phyloP scores from a whole-genome alignment of 2,329 filamentous ascomycete genomes.

The Colletotrichum sp. region DNA sequence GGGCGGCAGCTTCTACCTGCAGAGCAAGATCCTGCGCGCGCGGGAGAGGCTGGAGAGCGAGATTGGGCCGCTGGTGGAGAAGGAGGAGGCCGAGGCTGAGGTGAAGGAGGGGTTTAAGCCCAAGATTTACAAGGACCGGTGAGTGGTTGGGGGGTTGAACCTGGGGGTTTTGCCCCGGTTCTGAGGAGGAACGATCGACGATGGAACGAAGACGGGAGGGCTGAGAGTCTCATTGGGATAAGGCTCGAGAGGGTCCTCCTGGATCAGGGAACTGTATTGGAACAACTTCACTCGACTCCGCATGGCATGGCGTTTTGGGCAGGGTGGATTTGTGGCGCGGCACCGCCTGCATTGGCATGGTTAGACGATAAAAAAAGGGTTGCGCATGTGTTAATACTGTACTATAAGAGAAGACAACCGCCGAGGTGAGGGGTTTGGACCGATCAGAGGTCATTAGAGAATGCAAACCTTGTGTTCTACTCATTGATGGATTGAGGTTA shows the following conservation, averaged over 20 bases:
- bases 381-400: slow-evolving; percentile 21
- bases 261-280: slow-evolving; percentile 7
- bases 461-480: neutral
- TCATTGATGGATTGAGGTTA: neutral
- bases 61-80: slow-evolving; percentile 73
- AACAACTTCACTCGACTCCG: slow-evolving; percentile 25
- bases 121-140: slow-evolving; percentile 84
- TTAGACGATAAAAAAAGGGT: slow-evolving; percentile 20
- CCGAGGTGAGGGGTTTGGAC: neutral
- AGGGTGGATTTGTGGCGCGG: slow-evolving; percentile 8
- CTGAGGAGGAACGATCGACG: neutral
- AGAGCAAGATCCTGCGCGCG: slow-evolving; percentile 94
- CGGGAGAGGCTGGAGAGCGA: slow-evolving; percentile 92
- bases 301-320: slow-evolving; percentile 25
- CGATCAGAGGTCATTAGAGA: slow-evolving; percentile 4
- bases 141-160: neutral
- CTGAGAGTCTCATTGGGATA: neutral
- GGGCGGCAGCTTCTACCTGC: slow-evolving; percentile 96
- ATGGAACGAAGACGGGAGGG: neutral
- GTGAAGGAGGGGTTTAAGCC: slow-evolving; percentile 88
- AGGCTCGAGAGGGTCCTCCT: neutral
- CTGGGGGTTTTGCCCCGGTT: neutral
- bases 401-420: slow-evolving; percentile 3
- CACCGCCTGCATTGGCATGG: slow-evolving; percentile 20
- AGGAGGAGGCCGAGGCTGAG: slow-evolving; percentile 77